Evolutionary conservation across 257 asterid genomes (phyloP), one percentile per base, ranked within the genome.

Genomic region (Ajuga chamaepitys): DNA sequence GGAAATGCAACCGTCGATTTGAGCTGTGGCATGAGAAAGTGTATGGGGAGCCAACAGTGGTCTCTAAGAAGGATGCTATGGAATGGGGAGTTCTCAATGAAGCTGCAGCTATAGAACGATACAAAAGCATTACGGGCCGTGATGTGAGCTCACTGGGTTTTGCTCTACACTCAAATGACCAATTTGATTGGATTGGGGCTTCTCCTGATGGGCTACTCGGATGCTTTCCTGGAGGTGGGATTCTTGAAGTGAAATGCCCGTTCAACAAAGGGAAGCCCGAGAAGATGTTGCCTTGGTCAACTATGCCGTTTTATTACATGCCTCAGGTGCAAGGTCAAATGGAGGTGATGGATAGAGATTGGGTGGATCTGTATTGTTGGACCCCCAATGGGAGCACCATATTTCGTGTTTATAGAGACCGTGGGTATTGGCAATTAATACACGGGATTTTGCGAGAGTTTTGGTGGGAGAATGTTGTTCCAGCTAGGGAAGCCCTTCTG

Each of bases 241-340:
- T 94, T 72, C 83, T 94, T 2, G 99, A 94, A 78, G 99, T 94
- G 34, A 94, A 94, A 75, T 93, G 98, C 53, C 98, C 98, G 9
- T 93, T 62, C 66, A 93, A 93, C 81, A 93, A 85, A 70, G 98
- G 98, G 17, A 89, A 85, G 66, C 97, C 97, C 0, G 96, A 88
- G 78, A 71, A 37, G 17, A 90, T 87, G 72, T 67, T 90, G 72
- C 97, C 97, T 0, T 90, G 97, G 97, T 67, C 81, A 20, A 77
- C 70, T 18, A 69, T 94, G 82, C 97, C 97, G 2, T 90, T 81
- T 72, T 94, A 94, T 76, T 94, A 94, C 86, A 85, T 90, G 93
- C 99, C 99, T 73, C 99, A 94, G 40, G 87, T 90, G 72, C 99
- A 90, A 67, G 99, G 97, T 5, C 99, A 90, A 74, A 88, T 94